Evolutionary conservation across 176 grass and related monocot species (phyloP), one percentile per base, ranked within the genome.

Genomic region (Triticum timopheevii): DNA sequence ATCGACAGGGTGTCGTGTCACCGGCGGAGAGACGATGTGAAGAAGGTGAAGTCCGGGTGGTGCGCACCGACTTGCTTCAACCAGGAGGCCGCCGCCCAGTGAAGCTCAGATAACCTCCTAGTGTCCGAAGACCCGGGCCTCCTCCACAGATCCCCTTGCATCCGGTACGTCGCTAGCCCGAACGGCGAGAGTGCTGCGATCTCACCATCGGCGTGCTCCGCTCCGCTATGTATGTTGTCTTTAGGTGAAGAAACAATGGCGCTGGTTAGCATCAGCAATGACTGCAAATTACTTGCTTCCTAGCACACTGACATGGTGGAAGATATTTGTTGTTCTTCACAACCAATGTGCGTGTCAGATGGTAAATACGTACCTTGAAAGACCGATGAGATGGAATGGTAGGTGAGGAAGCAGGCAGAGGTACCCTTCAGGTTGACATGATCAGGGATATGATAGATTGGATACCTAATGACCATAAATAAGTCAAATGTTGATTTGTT

Each of bases 11-110:
- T 59, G 2, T 0, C n/a, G 24, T 75, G 45, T 22, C 9, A 82
- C 23, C 23, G 44, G 2, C 1, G 33, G 76, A 80, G 71, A 17
- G 83, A 80, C 6, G 83, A 77, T 5, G 85, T 85, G 86, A 97
- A 97, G 83, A 94, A 97, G 31, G 73, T 82, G 19, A 92, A 97
- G 78, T 97, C 95, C 11, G 91, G 90, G 4, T 97, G 95, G 17
- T 91, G 77, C 6, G 88, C 90, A 16, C 84, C 81, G 20, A 97
- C 85, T 76, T 97, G 95, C 81, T 88, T 97, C 78, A 97, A 64
- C 92, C 95, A 97, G 22, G 95, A 94, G 15, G 83, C 22, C 2
- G 90, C 90, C 4, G 92, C 92, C 67, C 84, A 85, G 2, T 89
- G 74, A 24, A 97, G 87, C 1, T 54, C 69, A 4, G 13, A 72